Evolutionary conservation across 495 filamentous ascomycete species (phyloP).

Genomic region (Hypomontagnella submonticulosa): DNA sequence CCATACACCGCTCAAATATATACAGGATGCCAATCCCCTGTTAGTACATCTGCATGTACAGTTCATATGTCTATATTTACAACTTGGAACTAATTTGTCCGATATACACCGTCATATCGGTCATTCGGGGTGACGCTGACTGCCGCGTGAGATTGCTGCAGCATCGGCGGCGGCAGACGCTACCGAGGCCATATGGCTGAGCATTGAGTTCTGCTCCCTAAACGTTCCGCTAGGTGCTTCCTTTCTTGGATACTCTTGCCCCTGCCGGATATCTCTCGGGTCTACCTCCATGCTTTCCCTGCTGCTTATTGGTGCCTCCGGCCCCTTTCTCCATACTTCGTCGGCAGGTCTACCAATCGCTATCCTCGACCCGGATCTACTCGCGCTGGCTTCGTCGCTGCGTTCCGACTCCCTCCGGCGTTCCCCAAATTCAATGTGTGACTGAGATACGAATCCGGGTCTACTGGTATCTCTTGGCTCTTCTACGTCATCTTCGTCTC

Average conservation of each 20-base stretch:
- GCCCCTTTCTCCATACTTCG: constrained; percentile 48
- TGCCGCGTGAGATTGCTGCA: constrained; percentile 39
- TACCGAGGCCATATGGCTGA: constrained; percentile 47
- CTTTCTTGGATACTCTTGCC: constrained; percentile 38
- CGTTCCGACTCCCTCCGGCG: constrained; percentile 37
- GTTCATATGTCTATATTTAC: constrained; percentile 23
- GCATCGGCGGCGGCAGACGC: constrained; percentile 49
- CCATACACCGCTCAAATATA: constrained; percentile 15
- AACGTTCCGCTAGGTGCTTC: constrained; percentile 29
- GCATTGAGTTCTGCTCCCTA: constrained; percentile 39
- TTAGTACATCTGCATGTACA: constrained; percentile 9
- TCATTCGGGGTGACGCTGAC: constrained; percentile 37
- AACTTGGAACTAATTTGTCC: constrained; percentile 16
- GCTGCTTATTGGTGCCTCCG: constrained; percentile 26
- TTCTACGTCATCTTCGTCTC: constrained; percentile 44
- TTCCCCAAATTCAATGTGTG: constrained; percentile 36
- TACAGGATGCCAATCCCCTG: constrained; percentile 12
- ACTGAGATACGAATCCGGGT: constrained; percentile 32
- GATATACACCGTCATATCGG: constrained; percentile 9
- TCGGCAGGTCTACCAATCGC: constrained; percentile 42
- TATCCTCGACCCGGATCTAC: constrained; percentile 39
- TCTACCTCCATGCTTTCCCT: constrained; percentile 47
- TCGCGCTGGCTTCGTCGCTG: constrained; percentile 30
- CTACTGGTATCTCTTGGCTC: constrained; percentile 39
- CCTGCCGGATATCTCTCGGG: constrained; percentile 33